Percentiles rank a stretch among this genome's conserved stretches.
phyloP scores from a whole-genome alignment of 768 basidiomycete species.

The Macrocybe gigantea region DNA sequence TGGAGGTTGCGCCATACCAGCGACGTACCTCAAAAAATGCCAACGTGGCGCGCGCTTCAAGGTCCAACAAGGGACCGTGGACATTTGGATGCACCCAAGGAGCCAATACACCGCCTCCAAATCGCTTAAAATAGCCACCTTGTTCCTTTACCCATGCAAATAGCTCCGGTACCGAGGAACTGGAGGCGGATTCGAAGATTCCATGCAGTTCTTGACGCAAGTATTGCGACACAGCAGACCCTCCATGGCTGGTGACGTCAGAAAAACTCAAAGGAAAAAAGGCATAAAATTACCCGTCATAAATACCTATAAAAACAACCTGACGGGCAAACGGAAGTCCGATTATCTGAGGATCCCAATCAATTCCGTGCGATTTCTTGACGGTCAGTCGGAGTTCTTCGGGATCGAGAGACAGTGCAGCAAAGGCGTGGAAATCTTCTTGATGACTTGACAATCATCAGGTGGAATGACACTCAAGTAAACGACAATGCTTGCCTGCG shows the following conservation, averaged over 20 bases:
- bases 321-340: constrained; percentile 61
- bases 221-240: constrained; percentile 84
- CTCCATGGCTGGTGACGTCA: constrained; percentile 63
- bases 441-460: constrained; percentile 56
- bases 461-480: neutral
- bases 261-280: neutral
- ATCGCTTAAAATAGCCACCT: constrained; percentile 91
- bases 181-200: constrained; percentile 74
- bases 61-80: constrained; percentile 42
- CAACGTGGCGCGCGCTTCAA: constrained; percentile 82
- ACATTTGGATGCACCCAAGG: constrained; percentile 52
- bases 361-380: constrained; percentile 52
- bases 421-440: constrained; percentile 81
- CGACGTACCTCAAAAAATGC: constrained; percentile 78
- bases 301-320: constrained; percentile 83
- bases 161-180: constrained; percentile 66
- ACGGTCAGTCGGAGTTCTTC: constrained; percentile 65
- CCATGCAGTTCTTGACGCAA: constrained; percentile 82
- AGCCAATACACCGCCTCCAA: constrained; percentile 69
- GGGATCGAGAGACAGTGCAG: constrained; percentile 69
- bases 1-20: neutral
- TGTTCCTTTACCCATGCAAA: constrained; percentile 71
- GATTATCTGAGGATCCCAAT: constrained; percentile 65
- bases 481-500: constrained; percentile 41
- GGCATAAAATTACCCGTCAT: constrained; percentile 67